Percentiles rank a stretch among this genome's conserved stretches.
phyloP scores from a whole-genome alignment of 140 eudicot genomes.

The Erigeron philadelphicus region DNA sequence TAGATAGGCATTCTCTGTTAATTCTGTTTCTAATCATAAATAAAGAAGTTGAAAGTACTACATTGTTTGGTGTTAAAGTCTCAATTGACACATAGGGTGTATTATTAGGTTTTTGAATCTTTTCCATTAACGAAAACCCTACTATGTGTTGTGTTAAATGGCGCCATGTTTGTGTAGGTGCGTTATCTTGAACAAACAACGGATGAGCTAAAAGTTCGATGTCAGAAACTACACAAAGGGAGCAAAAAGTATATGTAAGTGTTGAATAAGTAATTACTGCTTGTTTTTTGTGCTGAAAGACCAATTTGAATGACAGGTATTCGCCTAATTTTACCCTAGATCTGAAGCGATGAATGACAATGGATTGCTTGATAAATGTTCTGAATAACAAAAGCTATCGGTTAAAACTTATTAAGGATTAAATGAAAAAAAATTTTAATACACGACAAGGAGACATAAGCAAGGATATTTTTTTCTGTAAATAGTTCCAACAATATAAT shows the following conservation, averaged over 20 bases:
- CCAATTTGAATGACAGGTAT: too few relatives aligned
- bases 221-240: slow-evolving; percentile 83
- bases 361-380: background rate
- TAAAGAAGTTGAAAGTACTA: too few relatives aligned
- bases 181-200: slow-evolving; percentile 71
- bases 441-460: background rate
- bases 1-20: too few relatives aligned
- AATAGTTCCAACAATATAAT: background rate
- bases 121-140: too few relatives aligned
- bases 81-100: too few relatives aligned
- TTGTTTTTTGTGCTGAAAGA: background rate
- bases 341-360: background rate
- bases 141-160: background rate
- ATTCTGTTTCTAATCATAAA: too few relatives aligned
- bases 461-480: too few relatives aligned
- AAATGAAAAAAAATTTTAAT: background rate
- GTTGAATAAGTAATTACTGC: background rate
- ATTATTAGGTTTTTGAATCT: too few relatives aligned
- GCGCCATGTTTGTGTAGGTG: slow-evolving; percentile 39
- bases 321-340: background rate
- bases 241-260: slow-evolving; percentile 83
- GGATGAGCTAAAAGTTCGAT: slow-evolving; percentile 77
- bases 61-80: too few relatives aligned
- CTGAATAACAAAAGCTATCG: too few relatives aligned
- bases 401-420: background rate